These are phyloP conservation scores for Laguncularia racemosa DNA, from an alignment of 345 rosid species.

Conservation along the genomic window DNA sequence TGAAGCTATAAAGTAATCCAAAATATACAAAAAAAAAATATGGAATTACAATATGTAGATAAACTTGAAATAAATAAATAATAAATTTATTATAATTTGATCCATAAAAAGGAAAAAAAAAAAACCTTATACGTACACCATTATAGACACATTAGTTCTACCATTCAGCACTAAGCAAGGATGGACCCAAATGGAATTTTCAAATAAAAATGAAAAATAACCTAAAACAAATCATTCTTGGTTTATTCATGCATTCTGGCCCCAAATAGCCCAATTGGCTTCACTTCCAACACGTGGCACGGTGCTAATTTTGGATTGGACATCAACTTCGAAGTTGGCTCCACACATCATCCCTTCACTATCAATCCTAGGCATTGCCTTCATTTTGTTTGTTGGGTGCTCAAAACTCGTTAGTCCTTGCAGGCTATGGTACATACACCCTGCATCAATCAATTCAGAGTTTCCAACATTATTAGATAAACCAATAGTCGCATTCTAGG, in stretches of 20 bases:
- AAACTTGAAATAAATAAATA: too few species aligned
- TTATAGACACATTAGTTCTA: too few species aligned
- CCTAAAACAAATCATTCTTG: background rate
- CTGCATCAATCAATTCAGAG: conserved; percentile 11
- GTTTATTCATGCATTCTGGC: conserved; percentile 18
- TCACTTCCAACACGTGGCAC: conserved; percentile 76
- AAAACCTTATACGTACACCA: too few species aligned
- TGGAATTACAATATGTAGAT: too few species aligned
- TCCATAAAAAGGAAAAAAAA: too few species aligned
- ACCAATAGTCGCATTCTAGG: too few species aligned
- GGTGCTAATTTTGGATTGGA: conserved; percentile 23
- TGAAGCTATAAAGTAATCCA: too few species aligned
- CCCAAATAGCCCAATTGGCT: conserved; percentile 62
- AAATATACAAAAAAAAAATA: too few species aligned
- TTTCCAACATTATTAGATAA: too few species aligned
- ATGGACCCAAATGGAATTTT: too few species aligned
- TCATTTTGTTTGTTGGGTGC: conserved; percentile 45
- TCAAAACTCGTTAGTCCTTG: conserved; percentile 59
- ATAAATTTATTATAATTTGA: too few species aligned
- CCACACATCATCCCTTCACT: conserved; percentile 74
- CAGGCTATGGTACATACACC: conserved; percentile 62
- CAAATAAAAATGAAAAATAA: background rate
- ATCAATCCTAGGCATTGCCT: conserved; percentile 64
- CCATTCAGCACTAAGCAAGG: too few species aligned
- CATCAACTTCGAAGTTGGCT: conserved; percentile 63